phyloP scores from a whole-genome alignment of 176 grass and related monocot species.

The Dendrocalamus sinicus region DNA sequence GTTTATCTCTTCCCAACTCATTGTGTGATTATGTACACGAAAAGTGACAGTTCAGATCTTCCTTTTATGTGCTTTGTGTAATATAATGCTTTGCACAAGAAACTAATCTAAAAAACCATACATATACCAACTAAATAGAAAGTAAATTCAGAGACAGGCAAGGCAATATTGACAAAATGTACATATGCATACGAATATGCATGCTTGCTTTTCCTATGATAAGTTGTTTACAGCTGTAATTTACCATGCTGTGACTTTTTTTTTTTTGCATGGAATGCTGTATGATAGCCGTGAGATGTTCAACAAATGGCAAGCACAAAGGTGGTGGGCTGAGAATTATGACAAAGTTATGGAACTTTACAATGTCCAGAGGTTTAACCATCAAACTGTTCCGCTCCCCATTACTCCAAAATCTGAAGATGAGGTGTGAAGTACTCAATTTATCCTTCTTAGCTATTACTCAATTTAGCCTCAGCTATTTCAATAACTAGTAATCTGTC shows the following conservation, averaged over 20 bases:
- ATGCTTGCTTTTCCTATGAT: background rate
- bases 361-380: conserved; percentile 93
- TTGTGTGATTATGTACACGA: background rate
- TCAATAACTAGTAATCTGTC: background rate
- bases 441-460: background rate
- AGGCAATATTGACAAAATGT: background rate
- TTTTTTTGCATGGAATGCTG: conserved; percentile 25
- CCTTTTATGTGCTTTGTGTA: background rate
- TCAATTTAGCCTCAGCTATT: background rate
- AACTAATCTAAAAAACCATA: background rate
- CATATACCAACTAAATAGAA: background rate
- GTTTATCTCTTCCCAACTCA: background rate
- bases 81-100: background rate
- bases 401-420: conserved; percentile 86
- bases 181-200: background rate
- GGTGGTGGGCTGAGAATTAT: conserved; percentile 99
- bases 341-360: conserved; percentile 98
- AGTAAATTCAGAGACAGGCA: background rate
- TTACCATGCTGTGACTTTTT: conserved; percentile 4
- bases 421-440: conserved; percentile 49
- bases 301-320: conserved; percentile 96
- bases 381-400: conserved; percentile 73
- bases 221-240: conserved; percentile 21
- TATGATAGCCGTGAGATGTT: conserved; percentile 83
- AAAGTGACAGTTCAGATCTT: background rate